phyloP scores from a whole-genome alignment of 2,329 filamentous ascomycete species.

The Ampelomyces quisqualis region DNA sequence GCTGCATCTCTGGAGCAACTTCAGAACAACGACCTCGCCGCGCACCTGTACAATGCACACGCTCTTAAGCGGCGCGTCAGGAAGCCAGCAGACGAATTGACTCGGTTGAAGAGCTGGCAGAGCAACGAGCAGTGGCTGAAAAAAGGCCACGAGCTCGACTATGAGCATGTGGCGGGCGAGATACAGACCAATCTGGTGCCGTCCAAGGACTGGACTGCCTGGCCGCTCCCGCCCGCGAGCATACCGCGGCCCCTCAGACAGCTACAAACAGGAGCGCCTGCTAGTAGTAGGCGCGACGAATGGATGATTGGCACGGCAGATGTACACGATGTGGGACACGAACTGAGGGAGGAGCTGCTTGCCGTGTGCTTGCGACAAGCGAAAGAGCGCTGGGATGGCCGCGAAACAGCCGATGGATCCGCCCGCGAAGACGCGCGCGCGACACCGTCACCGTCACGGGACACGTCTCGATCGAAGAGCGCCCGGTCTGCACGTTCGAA shows the following conservation, averaged over 20 bases:
- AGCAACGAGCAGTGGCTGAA: constrained; percentile 47
- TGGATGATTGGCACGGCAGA: constrained; percentile 54
- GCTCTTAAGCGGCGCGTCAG: constrained; percentile 60
- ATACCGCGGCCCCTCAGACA: constrained; percentile 61
- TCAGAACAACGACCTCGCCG: constrained; percentile 65
- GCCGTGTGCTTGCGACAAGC: constrained; percentile 66
- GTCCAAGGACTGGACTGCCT: constrained; percentile 73
- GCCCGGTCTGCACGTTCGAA: constrained; percentile 2
- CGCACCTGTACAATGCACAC: constrained; percentile 79
- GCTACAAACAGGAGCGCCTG: constrained; percentile 26
- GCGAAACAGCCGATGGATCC: constrained; percentile 40
- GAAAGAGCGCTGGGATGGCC: constrained; percentile 59
- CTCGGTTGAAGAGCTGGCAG: constrained; percentile 36
- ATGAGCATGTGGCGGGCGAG: constrained; percentile 28
- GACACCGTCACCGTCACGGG: too few species aligned
- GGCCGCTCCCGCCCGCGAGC: constrained; percentile 67
- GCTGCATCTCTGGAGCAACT: constrained; percentile 63
- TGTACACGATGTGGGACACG: constrained; percentile 56
- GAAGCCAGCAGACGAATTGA: constrained; percentile 15
- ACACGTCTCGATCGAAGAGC: constrained; percentile 2
- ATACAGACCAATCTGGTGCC: constrained; percentile 46
- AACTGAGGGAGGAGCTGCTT: constrained; percentile 69
- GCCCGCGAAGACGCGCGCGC: too few species aligned
- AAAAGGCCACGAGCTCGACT: constrained; percentile 29
- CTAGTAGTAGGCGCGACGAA: constrained; percentile 48